Evolutionary conservation across 371 early-diverging fungal species (phyloP), one percentile per base, ranked within the genome.

Genomic region (Rhizopus sp.): DNA sequence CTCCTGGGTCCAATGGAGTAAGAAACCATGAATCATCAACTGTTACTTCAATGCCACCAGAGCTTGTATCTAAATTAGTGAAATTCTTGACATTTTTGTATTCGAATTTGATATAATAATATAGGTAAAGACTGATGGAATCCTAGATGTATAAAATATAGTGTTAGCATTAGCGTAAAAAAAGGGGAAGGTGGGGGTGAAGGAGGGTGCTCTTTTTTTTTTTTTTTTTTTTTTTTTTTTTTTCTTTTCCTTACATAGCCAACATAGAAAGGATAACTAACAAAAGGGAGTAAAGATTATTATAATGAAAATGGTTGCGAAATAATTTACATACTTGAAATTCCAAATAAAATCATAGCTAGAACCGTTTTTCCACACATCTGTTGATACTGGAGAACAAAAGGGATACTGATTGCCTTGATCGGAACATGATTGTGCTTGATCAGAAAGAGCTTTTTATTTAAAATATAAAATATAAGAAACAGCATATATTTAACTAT

Each of bases 1-100:
- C 37, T 15, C 62, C 64, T 12, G 62, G 46, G 13, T 48, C n/a
- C n/a, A n/a, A n/a, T n/a, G n/a, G n/a, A n/a, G n/a, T 45, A 7
- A 68, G 55, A 41, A 78, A 78, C 79, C 79, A 78, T 4, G 66
- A 54, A 52, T 72, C 65, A 51, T 75, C 75, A 9, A 78, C 72
- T 0, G 57, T 62, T 3, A 68, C 63, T 23, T 53, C 15, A 7
- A 69, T 33, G 5, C 59, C 52, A 7, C 73, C 75, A 16, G 52
- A 32, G 0, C 42, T 40, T 35, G 60, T 65, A 0, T 53, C 34
- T n/a, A 78, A 3, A 50, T 72, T 50, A 0, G 60, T 63, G 57
- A 66, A 75, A 13, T 64, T 59, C 53, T 62, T 73, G 15, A 72
- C 68, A 8, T 57, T 53, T 7, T 53, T 47, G 49, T 73, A 75